Base-by-base conservation (phyloP, 768 basidiomycete genomes). In the button mushroom (Agaricus bisporus) region DNA sequence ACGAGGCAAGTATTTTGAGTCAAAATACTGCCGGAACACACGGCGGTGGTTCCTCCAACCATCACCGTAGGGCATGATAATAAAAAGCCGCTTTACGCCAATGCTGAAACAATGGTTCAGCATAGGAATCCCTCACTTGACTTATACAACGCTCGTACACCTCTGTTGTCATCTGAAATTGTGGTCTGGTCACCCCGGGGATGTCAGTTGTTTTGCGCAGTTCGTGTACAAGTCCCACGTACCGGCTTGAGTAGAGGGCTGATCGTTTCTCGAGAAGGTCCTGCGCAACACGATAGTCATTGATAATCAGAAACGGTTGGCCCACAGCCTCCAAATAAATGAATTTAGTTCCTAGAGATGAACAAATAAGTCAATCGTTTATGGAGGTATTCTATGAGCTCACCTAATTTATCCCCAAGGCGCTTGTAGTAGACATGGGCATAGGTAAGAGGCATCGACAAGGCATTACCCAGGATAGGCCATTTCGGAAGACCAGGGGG, bases 221-320 rank as follows among this genome's bases (percentile, higher is more conserved):
- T 20, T 45, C 8, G 15, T 7, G 5, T 20, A 39, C 1, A 42
- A 2, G 15, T 14, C 1, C 3, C 38, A 26, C 52, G 5, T 4
- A 37, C 18, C 58, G 41, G 45, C 65, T 65, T 4, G 66, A 68
- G 49, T 68, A 66, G 3, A 64, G 61, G 6, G 61, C 61, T 5
- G 65, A 61, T 17, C 62, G 58, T 44, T 61, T 64, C 41, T 63
- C 65, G 18, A 68, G 46, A 5, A 68, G 56, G 37, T 66, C 64
- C 15, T 59, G 41, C 42, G 60, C 61, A 5, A 59, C 58, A 37
- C 61, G 48, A 43, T 62, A 58, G 9, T 64, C 60, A 45, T 65
- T 66, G 36, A 68, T 44, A 11, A 66, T 50, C 5, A 67, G 54
- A 11, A 68, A 55, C 2, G 61, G 61, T 17, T 51, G 60, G 9